A percentile compares a stretch with the other conserved stretches of the same genome.
phyloP scores from a whole-genome alignment of 169 alveolate species.

The Ichthyophthirius multifiliis region DNA sequence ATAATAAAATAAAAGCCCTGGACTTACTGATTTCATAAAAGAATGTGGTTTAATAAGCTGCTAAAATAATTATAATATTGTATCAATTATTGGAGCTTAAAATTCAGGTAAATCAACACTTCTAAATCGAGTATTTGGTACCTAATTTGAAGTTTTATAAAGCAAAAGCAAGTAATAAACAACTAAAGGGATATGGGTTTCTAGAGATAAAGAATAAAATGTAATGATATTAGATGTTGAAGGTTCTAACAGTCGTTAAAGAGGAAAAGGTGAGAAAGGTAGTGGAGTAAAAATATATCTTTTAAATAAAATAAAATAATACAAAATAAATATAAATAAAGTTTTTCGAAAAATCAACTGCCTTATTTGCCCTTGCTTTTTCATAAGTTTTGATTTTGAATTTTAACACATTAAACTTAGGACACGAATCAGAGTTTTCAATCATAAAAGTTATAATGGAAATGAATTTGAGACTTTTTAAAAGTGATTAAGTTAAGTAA shows the following conservation, averaged over 20 bases:
- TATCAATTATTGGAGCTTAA: conserved; percentile 37
- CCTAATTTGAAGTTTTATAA: conserved; percentile 16
- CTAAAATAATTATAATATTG: conserved; percentile 21
- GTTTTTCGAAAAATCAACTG: conserved; percentile 13
- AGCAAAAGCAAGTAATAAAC: conserved; percentile 7
- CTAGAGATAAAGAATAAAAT: conserved; percentile 18
- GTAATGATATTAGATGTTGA: conserved; percentile 34
- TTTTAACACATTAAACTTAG: neutral
- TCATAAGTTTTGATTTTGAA: neutral
- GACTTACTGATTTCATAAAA: neutral
- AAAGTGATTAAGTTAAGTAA: neutral
- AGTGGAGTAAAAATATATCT: conserved; percentile 1
- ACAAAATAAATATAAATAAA: neutral
- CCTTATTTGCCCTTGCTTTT: conserved; percentile 11
- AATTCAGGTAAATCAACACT: conserved; percentile 39
- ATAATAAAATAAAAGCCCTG: no score
- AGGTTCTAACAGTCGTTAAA: conserved; percentile 29
- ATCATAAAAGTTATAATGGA: conserved; percentile 7
- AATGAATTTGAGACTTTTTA: conserved; percentile 16
- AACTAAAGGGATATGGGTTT: conserved; percentile 32
- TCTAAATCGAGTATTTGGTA: conserved; percentile 29
- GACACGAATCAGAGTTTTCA: neutral
- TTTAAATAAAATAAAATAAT: no score
- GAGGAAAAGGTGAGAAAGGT: conserved; percentile 13
- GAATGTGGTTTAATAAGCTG: neutral